Base-by-base conservation (phyloP, 2,329 filamentous ascomycete genomes). In the Colletotrichum truncatum region DNA sequence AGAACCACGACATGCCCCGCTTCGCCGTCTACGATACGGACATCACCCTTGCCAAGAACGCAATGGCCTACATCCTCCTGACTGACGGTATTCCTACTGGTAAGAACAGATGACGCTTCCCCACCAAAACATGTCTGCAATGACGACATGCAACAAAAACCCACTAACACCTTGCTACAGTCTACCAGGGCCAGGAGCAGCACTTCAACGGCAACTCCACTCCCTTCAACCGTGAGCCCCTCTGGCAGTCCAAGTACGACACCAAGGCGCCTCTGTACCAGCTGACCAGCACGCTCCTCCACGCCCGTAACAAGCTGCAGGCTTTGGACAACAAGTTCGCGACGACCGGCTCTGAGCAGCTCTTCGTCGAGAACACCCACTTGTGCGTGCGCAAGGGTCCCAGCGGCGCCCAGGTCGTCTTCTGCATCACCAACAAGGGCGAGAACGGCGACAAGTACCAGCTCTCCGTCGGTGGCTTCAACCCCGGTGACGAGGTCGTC, bases 181-280 rank as follows among this genome's bases (percentile, higher is more conserved):
- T 91, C 30, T 91, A 91, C 75, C 84, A 89, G 69, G 89, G 89
- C 36, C 87, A 89, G 68, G 89, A 91, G 74, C 89, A 91, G 71
- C 85, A 85, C 68, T 88, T 84, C 72, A 74, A 78, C 2, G 80
- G 79, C 18, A 79, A 74, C 41, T 75, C 76, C 45, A 86, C 86
- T 11, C 76, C 81, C 1, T 82, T 80, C 57, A 84, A 85, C 71
- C 84, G 87, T n/a, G 87, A 89, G 72, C 84, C 87, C 12, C 79
- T 86, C 51, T 90, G 87, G 88, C 74, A 82, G 12, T 85, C 83
- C n/a, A 76, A 76, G 10, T 89, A 84, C 73, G 71, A 79, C 66
- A 84, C 78, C 1, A 68, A 75, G 4, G 70, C 79, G 8, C 79
- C 83, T 26, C 74, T 88, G 9, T 89, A 88, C 75, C 67, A 46